A percentile compares a stretch with the other conserved stretches of the same genome.
phyloP scores from a whole-genome alignment of 495 filamentous ascomycete species.

The Clavariopsis aquatica region DNA sequence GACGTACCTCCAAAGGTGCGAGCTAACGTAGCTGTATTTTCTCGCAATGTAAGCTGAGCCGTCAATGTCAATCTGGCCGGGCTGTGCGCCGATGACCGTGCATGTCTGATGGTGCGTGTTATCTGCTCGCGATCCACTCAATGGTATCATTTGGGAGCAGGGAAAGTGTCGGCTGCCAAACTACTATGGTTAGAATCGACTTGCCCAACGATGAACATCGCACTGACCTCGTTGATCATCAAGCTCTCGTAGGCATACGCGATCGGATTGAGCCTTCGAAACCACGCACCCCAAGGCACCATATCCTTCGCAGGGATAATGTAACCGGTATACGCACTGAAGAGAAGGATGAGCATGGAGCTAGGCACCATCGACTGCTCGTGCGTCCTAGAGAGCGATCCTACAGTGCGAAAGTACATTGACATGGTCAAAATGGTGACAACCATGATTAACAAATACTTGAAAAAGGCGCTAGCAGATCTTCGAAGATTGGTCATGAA shows the following conservation, averaged over 20 bases:
- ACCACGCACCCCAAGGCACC: constrained; percentile 13
- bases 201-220: too few relatives aligned
- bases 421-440: constrained; percentile 12
- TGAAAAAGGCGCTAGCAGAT: constrained; percentile 14
- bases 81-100: constrained; percentile 13
- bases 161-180: constrained; percentile 21
- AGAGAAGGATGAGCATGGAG: constrained; percentile 10
- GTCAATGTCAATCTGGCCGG: constrained; percentile 16
- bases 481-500: constrained; percentile 25
- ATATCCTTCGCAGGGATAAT: constrained; percentile 21
- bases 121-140: constrained; percentile 1
- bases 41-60: constrained; percentile 14
- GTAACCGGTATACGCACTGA: constrained; percentile 17
- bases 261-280: constrained; percentile 23
- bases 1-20: constrained; percentile 25
- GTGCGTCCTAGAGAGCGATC: constrained; percentile 8
- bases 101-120: constrained; percentile 4
- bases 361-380: constrained; percentile 16
- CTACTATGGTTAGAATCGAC: too few relatives aligned
- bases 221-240: constrained; percentile 33
- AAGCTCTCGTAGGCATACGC: constrained; percentile 22
- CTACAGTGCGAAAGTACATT: constrained; percentile 20
- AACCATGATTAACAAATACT: constrained; percentile 6
- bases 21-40: constrained; percentile 7
- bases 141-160: constrained; percentile 20